A percentile compares a stretch with the other conserved stretches of the same genome.
These are phyloP conservation scores for Euphorbia celastroides DNA, from an alignment of 441 rosid species.

Conservation along the genomic window DNA sequence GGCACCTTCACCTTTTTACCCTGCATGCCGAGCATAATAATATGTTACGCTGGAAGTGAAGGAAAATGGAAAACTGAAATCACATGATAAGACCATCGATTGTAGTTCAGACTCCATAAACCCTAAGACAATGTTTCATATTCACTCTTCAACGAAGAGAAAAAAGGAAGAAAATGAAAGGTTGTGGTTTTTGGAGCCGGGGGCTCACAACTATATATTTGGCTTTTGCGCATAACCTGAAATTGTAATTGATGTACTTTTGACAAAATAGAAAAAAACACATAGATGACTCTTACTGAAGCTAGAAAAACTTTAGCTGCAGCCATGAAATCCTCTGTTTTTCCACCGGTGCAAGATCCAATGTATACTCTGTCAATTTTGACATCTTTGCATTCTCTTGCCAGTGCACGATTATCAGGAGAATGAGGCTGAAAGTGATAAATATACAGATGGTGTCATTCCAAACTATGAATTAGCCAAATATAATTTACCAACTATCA, in stretches of 20 bases:
- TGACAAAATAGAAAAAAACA: not conserved
- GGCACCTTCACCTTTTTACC: conserved; percentile 93
- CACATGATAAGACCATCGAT: not conserved
- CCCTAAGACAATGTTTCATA: too few species aligned
- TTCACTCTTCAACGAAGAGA: not conserved
- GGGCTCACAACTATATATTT: not conserved
- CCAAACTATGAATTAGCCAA: not conserved
- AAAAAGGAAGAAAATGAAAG: not conserved
- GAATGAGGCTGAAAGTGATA: conserved; percentile 91
- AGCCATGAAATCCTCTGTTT: too few species aligned
- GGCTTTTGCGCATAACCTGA: not conserved
- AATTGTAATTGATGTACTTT: not conserved
- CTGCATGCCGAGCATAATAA: conserved; percentile 39
- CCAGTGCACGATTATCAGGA: conserved; percentile 92
- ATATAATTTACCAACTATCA: conserved; percentile 8
- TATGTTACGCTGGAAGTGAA: not conserved
- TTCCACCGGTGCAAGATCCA: too few species aligned
- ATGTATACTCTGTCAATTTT: too few species aligned
- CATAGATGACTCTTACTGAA: conserved; percentile 47
- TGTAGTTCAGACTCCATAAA: too few species aligned
- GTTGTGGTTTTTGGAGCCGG: not conserved
- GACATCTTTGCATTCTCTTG: too few species aligned
- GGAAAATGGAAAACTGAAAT: not conserved
- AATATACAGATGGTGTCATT: conserved; percentile 7
- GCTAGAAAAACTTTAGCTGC: conserved; percentile 84